Evolutionary conservation across 768 basidiomycete genomes (phyloP), one percentile per base, ranked within the genome.

Genomic region (Mycena olivaceomarginata): DNA sequence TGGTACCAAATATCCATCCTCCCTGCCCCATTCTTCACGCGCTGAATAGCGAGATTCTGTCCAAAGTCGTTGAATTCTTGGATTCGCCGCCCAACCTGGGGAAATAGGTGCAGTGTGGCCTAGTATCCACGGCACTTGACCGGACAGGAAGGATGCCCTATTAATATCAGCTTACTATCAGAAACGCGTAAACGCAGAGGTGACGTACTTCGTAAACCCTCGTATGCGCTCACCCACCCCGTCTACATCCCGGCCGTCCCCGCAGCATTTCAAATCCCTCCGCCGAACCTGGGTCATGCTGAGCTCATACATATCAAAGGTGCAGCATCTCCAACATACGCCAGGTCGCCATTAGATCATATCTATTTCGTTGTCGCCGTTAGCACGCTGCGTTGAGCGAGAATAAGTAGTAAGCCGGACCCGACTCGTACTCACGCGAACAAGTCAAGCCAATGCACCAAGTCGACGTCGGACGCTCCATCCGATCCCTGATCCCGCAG

Each of bases 221-320:
- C 89, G 86, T 10, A 91, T 80, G 20, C 88, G 80, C 22, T 87
- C 83, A 87, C 89, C 90, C 5, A 90, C 81, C 12, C 86, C 84
- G 18, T 87, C 85, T 56, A 83, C 83, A 77, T 92, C 91, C 4
- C 87, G 87, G 59, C 78, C 70, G 81, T 89, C 87, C 87, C 0
- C 77, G 78, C 67, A 89, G 70, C 66, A 87, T 77, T 59, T 87
- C 85, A 51, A 79, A 80, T 11, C 78, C 78, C 82, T 7, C 81
- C 82, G n/a, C 82, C 80, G 62, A 81, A 81, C 18, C 79, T 79
- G 4, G 31, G 39, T 51, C 15, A 56, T n/a, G 10, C 37, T 12
- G 22, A 41, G 31, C 31, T 3, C 31, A 31, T 31, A 31, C 31
- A 2, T 25, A 25, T 25, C 43, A 15, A 10, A 7, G 43, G 6